Evolutionary conservation across 345 rosid species (phyloP).

Genomic region (Bruguiera parviflora): DNA sequence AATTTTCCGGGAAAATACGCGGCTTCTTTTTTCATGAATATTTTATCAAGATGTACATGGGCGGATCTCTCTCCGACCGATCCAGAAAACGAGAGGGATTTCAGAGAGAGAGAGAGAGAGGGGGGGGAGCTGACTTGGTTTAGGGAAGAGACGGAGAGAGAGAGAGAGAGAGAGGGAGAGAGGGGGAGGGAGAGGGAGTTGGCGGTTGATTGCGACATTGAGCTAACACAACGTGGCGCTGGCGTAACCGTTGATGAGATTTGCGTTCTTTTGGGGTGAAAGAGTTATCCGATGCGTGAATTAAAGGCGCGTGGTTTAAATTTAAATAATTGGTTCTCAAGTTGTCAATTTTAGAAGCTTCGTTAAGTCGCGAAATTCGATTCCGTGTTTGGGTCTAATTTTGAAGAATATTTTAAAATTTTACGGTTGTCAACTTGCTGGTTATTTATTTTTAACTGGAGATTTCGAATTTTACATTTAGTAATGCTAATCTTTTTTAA

Average conservation of each 20-base stretch:
- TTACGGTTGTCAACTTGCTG: no score
- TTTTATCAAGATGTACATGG: background rate
- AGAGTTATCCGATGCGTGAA: background rate
- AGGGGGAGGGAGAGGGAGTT: background rate
- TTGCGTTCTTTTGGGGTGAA: background rate
- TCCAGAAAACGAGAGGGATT: conserved; percentile 1
- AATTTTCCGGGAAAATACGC: conserved; percentile 2
- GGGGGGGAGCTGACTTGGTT: background rate
- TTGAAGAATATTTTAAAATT: no score
- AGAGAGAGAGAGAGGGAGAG: background rate
- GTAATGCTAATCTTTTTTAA: no score
- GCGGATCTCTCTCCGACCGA: background rate
- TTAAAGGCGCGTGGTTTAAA: background rate
- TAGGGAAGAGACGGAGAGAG: background rate
- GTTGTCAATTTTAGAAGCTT: no score
- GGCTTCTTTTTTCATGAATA: background rate
- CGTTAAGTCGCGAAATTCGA: no score
- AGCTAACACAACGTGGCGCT: conserved; percentile 33
- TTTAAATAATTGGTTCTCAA: no score
- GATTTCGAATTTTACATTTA: no score
- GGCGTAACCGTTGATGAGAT: conserved; percentile 5
- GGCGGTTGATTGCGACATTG: conserved; percentile 11
- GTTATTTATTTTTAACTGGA: no score
- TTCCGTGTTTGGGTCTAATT: no score
- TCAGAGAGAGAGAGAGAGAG: background rate